Evolutionary conservation across 208 protist species (phyloP), one percentile per base, ranked within the genome.

Genomic region (Crithidia acanthocephali): DNA sequence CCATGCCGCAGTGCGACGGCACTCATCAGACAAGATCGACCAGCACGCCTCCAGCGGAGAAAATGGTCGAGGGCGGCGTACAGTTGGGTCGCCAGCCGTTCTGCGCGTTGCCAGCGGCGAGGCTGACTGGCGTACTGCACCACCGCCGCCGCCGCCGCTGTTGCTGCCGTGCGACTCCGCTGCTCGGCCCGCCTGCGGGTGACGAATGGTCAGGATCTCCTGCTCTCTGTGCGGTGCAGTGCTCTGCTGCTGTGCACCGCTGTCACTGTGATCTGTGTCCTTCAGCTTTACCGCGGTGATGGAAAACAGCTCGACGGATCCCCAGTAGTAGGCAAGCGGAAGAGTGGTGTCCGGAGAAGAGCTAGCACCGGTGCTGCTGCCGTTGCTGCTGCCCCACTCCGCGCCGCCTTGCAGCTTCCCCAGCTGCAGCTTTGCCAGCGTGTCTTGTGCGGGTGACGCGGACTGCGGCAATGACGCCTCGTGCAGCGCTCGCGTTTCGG

Each of bases 31-130:
- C 40, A 78, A n/a, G 33, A 72, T 62, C 33, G 72, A 62, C 72
- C 72, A 78, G 50, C 72, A 78, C n/a, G 51, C 48, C 42, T 78
- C 72, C 16, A 78, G 65, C 16, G 72, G 72, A 25, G 65, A 61
- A 22, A 72, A 68, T 3, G 47, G 56, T 10, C 62, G 62, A 8
- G 18, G 1, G 48, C 35, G 62, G 27, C 48, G 47, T 32, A 9
- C 5, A 0, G 52, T 9, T 30, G 51, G 25, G 30, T 57, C 50
- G 33, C 23, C 23, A 20, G 27, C 16, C 23, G 35, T 11, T 20
- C 13, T 15, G 30, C 8, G 25, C 7, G 23, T 23, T 15, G n/a
- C 48, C 23, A 55, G 40, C 33, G 30, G 30, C 0, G 56, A 40
- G 22, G 37, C 6, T 40, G 63, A 22, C 33, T 35, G 4, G 5